Evolutionary conservation across 441 rosid genomes (phyloP).

Genomic region (Aleurites moluccanus): DNA sequence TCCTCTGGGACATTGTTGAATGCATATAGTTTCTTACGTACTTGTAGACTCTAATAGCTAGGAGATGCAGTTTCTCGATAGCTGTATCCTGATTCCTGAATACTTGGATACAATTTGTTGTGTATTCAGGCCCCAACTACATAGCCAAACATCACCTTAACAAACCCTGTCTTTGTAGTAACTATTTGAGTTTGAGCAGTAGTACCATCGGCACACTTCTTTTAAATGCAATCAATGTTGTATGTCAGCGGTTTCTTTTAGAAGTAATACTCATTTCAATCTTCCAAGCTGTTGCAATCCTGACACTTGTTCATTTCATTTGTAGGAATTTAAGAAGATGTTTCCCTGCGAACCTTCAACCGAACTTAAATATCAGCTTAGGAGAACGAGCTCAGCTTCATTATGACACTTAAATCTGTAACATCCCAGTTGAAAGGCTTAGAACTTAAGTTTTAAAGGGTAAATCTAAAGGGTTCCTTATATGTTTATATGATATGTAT

Average conservation of each 20-base stretch:
- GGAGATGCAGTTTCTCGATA: no score
- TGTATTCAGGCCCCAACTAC: no score
- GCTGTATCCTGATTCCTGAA: no score
- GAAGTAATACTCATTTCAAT: background rate
- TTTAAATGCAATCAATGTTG: background rate
- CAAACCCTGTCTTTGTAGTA: background rate
- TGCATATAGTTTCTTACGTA: no score
- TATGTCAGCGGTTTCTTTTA: background rate
- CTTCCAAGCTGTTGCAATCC: background rate
- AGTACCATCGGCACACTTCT: no score
- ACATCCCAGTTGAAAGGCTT: no score
- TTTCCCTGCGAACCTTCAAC: constrained; percentile 23
- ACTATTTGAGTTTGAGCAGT: background rate
- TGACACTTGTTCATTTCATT: background rate
- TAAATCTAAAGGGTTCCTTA: no score
- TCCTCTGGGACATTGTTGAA: no score
- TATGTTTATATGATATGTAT: no score
- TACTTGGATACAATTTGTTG: no score
- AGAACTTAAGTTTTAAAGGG: constrained; percentile 25
- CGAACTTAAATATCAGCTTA: constrained; percentile 44
- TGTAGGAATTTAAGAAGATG: constrained; percentile 45
- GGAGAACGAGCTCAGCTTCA: constrained; percentile 51
- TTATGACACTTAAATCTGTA: constrained; percentile 28
- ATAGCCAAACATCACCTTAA: no score
- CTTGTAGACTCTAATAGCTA: no score